Evolutionary conservation across 768 basidiomycete genomes (phyloP).

Genomic region (Mycena kentingensis): DNA sequence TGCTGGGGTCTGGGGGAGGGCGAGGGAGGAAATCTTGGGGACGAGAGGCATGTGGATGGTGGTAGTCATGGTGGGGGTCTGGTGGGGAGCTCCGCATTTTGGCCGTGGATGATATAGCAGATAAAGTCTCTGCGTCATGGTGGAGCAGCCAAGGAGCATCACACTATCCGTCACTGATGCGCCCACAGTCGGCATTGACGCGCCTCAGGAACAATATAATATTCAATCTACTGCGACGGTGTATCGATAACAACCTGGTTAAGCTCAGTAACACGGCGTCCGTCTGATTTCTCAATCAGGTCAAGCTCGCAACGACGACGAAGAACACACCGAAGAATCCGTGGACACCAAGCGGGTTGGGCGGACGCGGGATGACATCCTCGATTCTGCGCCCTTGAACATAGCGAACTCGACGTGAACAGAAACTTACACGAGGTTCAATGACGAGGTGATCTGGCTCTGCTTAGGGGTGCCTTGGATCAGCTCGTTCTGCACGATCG

Average conservation of each 20-base stretch:
- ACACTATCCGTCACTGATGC: no score
- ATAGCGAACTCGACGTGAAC: not conserved
- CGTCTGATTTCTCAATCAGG: constrained; percentile 24
- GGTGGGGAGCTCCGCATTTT: not conserved
- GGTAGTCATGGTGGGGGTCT: not conserved
- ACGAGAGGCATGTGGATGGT: constrained; percentile 2
- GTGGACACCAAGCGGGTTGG: constrained; percentile 17
- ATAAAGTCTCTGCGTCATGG: no score
- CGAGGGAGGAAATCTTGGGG: constrained; percentile 11
- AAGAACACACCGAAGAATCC: constrained; percentile 32
- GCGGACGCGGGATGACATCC: constrained; percentile 13
- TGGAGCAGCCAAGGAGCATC: no score
- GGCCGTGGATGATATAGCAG: no score
- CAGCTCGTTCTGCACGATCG: constrained; percentile 34
- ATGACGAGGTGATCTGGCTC: constrained; percentile 34
- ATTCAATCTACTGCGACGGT: not conserved
- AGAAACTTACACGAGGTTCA: constrained; percentile 40
- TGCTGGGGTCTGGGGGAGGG: constrained; percentile 12
- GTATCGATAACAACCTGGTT: constrained; percentile 36
- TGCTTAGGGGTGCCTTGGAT: constrained; percentile 36
- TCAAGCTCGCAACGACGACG: not conserved
- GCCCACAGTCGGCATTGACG: no score
- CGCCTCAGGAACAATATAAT: no score
- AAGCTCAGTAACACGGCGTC: constrained; percentile 31
- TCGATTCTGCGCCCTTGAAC: constrained; percentile 4